Conservation (phyloP, 2,329 filamentous ascomycete species). For the Colletotrichum shisoi region DNA sequence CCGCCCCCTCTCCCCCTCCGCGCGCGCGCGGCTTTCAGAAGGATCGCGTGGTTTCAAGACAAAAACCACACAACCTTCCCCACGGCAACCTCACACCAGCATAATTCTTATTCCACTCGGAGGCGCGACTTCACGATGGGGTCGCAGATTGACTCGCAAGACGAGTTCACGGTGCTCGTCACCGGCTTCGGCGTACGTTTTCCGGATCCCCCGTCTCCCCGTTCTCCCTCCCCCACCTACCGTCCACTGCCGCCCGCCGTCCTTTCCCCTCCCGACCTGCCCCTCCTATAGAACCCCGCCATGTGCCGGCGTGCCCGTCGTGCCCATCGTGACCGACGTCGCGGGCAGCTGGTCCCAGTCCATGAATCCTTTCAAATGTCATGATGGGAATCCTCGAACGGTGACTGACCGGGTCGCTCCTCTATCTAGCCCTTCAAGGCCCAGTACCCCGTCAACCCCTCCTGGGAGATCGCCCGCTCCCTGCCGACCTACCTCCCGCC, state of each 20-base stretch:
- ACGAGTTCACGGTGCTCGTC: slow-evolving; percentile 66
- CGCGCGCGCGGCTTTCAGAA: neutral
- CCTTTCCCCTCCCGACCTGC: slow-evolving; percentile 8
- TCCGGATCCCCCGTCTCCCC: neutral
- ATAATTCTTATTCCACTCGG: neutral
- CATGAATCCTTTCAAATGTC: neutral
- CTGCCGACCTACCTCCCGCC: slow-evolving; percentile 72
- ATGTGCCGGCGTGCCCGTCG: slow-evolving; percentile 8
- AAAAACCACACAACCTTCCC: neutral
- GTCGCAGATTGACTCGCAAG: slow-evolving; percentile 49
- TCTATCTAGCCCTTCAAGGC: slow-evolving; percentile 73
- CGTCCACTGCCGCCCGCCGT: neutral
- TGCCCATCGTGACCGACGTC: slow-evolving; percentile 3
- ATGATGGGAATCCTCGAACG: neutral
- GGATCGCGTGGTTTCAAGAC: slow-evolving; percentile 3
- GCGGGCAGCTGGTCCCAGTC: neutral
- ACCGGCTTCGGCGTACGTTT: slow-evolving; percentile 67
- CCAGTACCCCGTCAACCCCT: slow-evolving; percentile 78
- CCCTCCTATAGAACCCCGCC: slow-evolving; percentile 27
- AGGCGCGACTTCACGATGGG: slow-evolving; percentile 44
- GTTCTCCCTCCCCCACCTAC: neutral
- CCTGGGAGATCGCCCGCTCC: slow-evolving; percentile 76
- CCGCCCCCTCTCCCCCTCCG: neutral
- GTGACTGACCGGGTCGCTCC: slow-evolving; percentile 37
- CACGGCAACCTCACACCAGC: neutral